These are phyloP conservation scores for Penicillium nordicum DNA, from an alignment of 2,329 filamentous ascomycete species.

Conservation along the genomic window DNA sequence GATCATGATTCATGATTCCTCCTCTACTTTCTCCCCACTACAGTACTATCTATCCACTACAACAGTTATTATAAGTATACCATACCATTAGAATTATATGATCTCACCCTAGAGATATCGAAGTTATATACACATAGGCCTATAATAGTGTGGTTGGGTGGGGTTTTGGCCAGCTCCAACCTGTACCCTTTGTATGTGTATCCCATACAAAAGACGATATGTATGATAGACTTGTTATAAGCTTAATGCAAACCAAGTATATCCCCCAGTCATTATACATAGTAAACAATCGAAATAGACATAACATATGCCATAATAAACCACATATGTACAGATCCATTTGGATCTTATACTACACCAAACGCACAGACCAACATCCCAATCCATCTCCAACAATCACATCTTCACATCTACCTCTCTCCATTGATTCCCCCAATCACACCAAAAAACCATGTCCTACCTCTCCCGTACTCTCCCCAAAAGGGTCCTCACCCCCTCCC, in stretches of 20 bases:
- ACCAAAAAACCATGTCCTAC: constrained; percentile 11
- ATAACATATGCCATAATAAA: background rate
- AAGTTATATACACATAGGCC: too few relatives aligned
- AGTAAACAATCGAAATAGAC: background rate
- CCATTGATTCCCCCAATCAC: background rate
- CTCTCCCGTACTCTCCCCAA: constrained; percentile 7
- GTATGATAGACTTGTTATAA: background rate
- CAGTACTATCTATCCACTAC: too few relatives aligned
- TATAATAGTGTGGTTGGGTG: background rate
- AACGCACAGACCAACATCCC: constrained; percentile 4
- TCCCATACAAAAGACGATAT: background rate
- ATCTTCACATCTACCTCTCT: background rate
- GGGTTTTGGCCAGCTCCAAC: background rate
- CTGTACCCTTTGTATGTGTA: background rate
- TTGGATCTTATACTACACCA: background rate
- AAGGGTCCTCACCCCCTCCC: background rate
- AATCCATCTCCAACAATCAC: constrained; percentile 6
- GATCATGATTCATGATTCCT: too few relatives aligned
- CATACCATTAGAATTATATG: background rate
- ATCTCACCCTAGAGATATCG: too few relatives aligned
- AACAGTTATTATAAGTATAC: background rate
- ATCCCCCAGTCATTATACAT: too few relatives aligned
- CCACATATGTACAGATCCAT: background rate
- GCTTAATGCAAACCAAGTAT: background rate
- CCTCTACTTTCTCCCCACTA: too few relatives aligned